A percentile compares a stretch with the other conserved stretches of the same genome.
Conservation (phyloP, 139 green algal genomes). For the Dunaliella sp. region DNA sequence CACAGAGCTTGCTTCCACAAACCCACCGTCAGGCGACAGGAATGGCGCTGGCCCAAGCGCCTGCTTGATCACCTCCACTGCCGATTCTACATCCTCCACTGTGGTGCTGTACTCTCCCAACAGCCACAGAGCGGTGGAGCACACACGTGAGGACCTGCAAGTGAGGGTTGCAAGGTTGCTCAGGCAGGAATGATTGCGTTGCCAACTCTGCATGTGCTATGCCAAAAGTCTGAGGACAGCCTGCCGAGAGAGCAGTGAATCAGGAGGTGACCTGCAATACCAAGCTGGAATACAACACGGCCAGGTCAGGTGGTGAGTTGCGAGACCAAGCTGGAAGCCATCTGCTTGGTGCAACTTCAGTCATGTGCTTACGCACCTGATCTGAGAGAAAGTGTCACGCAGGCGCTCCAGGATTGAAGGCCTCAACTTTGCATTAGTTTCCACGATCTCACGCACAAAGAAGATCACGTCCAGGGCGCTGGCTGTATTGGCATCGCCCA, state of each 20-base stretch:
- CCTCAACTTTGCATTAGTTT: slow-evolving; percentile 89
- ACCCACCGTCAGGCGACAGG: slow-evolving; percentile 29
- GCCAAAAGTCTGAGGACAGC: too few relatives aligned
- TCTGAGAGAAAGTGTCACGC: slow-evolving; percentile 79
- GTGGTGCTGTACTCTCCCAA: slow-evolving; percentile 86
- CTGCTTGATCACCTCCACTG: slow-evolving; percentile 75
- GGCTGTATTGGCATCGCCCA: slow-evolving; percentile 76
- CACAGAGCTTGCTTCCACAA: neutral
- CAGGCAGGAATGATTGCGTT: too few relatives aligned
- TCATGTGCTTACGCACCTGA: neutral
- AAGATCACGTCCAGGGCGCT: slow-evolving; percentile 83
- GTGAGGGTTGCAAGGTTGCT: too few relatives aligned
- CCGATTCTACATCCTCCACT: slow-evolving; percentile 66
- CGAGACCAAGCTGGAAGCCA: too few relatives aligned
- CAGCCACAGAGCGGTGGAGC: slow-evolving; percentile 90
- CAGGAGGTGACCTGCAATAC: too few relatives aligned
- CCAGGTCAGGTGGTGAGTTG: too few relatives aligned
- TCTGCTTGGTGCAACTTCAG: too few relatives aligned
- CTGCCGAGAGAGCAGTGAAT: too few relatives aligned
- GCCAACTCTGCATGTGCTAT: too few relatives aligned
- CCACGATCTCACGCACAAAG: slow-evolving; percentile 94
- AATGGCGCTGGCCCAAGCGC: slow-evolving; percentile 78
- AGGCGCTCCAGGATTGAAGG: slow-evolving; percentile 81
- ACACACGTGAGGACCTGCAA: slow-evolving; percentile 83
- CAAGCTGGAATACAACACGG: too few relatives aligned